phyloP scores from a whole-genome alignment of 169 alveolate genomes.

The Plasmodium inui region DNA sequence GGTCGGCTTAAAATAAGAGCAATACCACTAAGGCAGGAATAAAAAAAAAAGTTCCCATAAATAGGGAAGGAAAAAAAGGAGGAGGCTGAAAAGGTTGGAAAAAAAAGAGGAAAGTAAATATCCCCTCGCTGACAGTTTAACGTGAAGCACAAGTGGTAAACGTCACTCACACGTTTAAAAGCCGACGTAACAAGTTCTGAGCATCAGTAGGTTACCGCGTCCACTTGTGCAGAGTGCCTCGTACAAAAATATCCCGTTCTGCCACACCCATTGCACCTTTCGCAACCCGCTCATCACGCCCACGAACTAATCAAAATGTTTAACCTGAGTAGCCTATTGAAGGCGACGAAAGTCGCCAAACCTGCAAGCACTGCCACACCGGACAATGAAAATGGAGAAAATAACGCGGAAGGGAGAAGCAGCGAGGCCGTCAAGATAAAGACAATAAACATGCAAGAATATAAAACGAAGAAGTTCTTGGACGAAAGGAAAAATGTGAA shows the following conservation, averaged over 20 bases:
- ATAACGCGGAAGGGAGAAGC: not conserved
- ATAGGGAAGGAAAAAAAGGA: too few species aligned
- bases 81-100: too few species aligned
- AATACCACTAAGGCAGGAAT: not conserved
- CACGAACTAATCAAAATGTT: not conserved
- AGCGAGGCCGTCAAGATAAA: conserved; percentile 51
- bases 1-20: not conserved
- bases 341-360: not conserved
- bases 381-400: conserved; percentile 33
- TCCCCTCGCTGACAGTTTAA: not conserved
- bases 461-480: conserved; percentile 65
- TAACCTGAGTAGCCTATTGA: conserved; percentile 45
- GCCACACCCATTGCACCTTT: not conserved
- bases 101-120: not conserved
- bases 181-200: not conserved
- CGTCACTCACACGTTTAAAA: not conserved
- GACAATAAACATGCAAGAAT: conserved; percentile 58
- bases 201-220: not conserved
- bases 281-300: not conserved
- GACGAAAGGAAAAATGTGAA: conserved; percentile 70
- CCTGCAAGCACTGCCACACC: not conserved
- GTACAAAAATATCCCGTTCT: not conserved
- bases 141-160: not conserved
- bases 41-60: too few species aligned
- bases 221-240: not conserved